Evolutionary conservation across 805 yeast species (phyloP).

Genomic region (Kodamaea fukazawae): DNA sequence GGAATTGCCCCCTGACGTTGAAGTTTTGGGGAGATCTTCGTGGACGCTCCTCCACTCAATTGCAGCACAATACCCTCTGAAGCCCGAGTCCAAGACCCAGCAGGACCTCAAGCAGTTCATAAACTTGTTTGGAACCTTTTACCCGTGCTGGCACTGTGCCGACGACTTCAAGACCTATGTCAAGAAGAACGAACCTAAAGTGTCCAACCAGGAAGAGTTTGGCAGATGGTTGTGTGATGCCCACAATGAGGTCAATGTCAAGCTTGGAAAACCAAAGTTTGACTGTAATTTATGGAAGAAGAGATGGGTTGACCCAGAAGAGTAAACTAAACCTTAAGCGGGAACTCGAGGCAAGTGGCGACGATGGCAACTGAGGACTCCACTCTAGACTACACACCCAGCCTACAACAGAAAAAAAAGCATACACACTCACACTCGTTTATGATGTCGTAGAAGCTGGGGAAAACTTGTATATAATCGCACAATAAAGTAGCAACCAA

Average conservation of each 20-base stretch:
- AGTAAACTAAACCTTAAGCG: conserved; percentile 20
- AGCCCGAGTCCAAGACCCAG: conserved; percentile 62
- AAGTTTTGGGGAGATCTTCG: conserved; percentile 73
- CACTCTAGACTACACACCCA: no score
- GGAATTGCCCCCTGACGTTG: conserved; percentile 86
- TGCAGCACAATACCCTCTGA: conserved; percentile 83
- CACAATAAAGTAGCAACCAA: conserved; percentile 1
- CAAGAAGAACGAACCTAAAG: conserved; percentile 50
- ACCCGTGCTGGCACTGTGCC: conserved; percentile 95
- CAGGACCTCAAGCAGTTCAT: conserved; percentile 69
- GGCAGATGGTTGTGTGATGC: conserved; percentile 94
- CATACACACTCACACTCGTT: no score
- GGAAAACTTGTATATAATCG: background rate
- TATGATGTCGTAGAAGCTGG: background rate
- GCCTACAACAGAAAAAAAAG: no score
- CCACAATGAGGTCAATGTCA: conserved; percentile 87
- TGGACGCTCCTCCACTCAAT: conserved; percentile 92
- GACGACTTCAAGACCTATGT: conserved; percentile 72
- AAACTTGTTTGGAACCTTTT: conserved; percentile 67
- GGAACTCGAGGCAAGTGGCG: conserved; percentile 98
- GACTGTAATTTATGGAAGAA: conserved; percentile 89
- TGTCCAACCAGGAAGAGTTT: conserved; percentile 68
- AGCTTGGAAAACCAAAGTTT: conserved; percentile 80
- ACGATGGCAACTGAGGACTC: conserved; percentile 20
- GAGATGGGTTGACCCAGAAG: conserved; percentile 59